Base-by-base conservation (phyloP, 768 basidiomycete genomes). In the Royoungia palumana region DNA sequence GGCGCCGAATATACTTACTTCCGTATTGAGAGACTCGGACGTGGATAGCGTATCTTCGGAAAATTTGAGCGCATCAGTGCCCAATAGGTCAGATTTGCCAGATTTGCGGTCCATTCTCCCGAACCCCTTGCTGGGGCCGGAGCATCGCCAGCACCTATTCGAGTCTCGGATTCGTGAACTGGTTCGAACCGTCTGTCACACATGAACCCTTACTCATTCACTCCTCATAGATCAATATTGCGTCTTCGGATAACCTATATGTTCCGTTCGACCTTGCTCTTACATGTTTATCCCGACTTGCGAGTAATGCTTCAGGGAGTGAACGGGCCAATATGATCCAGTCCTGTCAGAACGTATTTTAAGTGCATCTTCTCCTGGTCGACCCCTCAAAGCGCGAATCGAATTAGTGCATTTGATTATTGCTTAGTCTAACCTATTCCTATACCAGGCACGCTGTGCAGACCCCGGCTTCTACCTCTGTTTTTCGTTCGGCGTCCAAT, bases 121-220 rank as follows among this genome's bases (percentile, higher is more conserved):
- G 12, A 13, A 34, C 21, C 21, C 11, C 6, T 54, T 49, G 0
- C 35, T 43, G 2, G 4, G 13, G 1, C 30, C 6, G 4, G 37
- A 54, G 0, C 27, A 56, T 12, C 5, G 41, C 10, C 44, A 54
- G 22, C 41, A 12, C 4, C 40, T 49, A 11, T 53, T 49, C 2
- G 54, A 49, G 21, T 10, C 1, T 3, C 41, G 6, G 1, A 28
- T 54, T 4, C 44, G 25, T 8, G 6, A 37, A 36, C 24, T 36
- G 35, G 44, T 45, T 36, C 14, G 7, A 5, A 25, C 28, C 3
- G 2, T 20, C 12, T 25, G n/a, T 14, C 25, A 3, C 3, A 13
- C 6, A 19, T 8, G 1, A 17, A 11, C 17, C 1, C 6, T 8
- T 13, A 35, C 32, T 21, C 4, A 44, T 13, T 34, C 27, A 7